A percentile compares a stretch with the other conserved stretches of the same genome.
phyloP scores from a whole-genome alignment of 345 rosid species.

The Erysimum cheiranthoides region DNA sequence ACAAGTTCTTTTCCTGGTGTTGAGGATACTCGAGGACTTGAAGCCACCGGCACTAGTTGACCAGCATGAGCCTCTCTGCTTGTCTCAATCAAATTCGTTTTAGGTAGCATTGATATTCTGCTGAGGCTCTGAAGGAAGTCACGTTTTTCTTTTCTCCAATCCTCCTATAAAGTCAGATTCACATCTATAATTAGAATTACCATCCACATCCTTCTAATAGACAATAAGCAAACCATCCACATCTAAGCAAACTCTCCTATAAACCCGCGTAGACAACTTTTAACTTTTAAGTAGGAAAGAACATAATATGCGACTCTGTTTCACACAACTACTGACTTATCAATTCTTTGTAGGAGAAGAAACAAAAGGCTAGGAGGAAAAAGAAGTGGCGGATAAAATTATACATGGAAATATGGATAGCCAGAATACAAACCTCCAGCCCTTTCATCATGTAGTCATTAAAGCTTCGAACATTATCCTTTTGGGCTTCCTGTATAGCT shows the following conservation, averaged over 20 bases:
- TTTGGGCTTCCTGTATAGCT: slow-evolving; percentile 96
- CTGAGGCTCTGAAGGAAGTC: slow-evolving; percentile 95
- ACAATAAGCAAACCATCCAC: slow-evolving; percentile 17
- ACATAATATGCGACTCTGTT: not conserved
- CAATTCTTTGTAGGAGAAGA: slow-evolving; percentile 14
- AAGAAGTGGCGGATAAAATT: not conserved
- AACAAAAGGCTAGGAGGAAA: slow-evolving; percentile 18
- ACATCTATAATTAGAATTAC: slow-evolving; percentile 27
- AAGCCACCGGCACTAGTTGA: slow-evolving; percentile 61
- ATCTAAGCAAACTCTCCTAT: not conserved
- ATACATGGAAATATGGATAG: slow-evolving; percentile 1
- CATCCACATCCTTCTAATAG: slow-evolving; percentile 3
- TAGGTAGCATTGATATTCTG: slow-evolving; percentile 83
- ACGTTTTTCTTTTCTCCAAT: slow-evolving; percentile 93
- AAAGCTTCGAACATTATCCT: slow-evolving; percentile 88
- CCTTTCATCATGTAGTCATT: slow-evolving; percentile 96
- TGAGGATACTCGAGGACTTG: slow-evolving; percentile 67
- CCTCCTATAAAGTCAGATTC: slow-evolving; percentile 64
- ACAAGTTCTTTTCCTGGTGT: slow-evolving; percentile 64
- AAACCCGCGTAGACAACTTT: not conserved
- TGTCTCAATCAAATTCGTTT: slow-evolving; percentile 60
- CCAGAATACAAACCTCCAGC: slow-evolving; percentile 70
- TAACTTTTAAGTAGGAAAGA: slow-evolving; percentile 17
- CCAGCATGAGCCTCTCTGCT: slow-evolving; percentile 56
- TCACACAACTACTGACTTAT: not conserved